Conservation (phyloP, 2,329 filamentous ascomycete genomes). For the Trichoderma sp. region DNA sequence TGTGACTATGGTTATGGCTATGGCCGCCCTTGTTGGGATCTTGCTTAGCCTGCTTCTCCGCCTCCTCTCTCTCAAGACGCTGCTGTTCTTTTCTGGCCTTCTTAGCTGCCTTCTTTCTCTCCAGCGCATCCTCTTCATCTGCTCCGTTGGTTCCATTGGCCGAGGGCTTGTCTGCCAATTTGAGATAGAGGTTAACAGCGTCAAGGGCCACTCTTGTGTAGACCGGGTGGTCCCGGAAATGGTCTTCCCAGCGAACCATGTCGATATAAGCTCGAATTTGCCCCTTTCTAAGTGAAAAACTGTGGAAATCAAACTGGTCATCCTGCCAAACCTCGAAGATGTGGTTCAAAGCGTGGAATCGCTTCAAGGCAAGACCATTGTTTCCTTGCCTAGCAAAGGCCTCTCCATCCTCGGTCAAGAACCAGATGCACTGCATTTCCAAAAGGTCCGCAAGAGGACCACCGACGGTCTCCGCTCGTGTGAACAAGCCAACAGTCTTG, state of each 20-base stretch:
- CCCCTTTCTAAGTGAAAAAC: conserved; percentile 93
- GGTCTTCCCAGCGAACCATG: conserved; percentile 95
- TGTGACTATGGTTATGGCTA: conserved; percentile 59
- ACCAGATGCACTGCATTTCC: conserved; percentile 99
- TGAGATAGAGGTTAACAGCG: conserved; percentile 76
- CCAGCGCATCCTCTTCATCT: conserved; percentile 57
- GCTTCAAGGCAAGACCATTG: conserved; percentile 81
- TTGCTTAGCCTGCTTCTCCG: conserved; percentile 72
- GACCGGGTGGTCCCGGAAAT: conserved; percentile 86
- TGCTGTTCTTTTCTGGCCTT: conserved; percentile 77
- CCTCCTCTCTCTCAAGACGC: conserved; percentile 68
- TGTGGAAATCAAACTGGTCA: conserved; percentile 98
- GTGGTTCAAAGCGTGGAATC: conserved; percentile 81
- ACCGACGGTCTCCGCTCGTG: conserved; percentile 80
- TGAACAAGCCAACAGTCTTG: conserved; percentile 90
- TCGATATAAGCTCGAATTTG: conserved; percentile 93
- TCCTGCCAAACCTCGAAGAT: conserved; percentile 98
- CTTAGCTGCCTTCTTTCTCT: conserved; percentile 83
- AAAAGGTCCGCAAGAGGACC: conserved; percentile 87
- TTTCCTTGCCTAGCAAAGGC: conserved; percentile 80
- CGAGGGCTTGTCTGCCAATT: conserved; percentile 71
- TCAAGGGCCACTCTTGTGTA: conserved; percentile 80
- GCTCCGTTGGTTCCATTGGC: conserved; percentile 60
- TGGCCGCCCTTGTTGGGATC: conserved; percentile 76
- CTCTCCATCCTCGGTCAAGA: conserved; percentile 89